Evolutionary conservation across 1,284 basidiomycete genomes (phyloP), one percentile per base, ranked within the genome.

Genomic region (Wallemia mellicola): DNA sequence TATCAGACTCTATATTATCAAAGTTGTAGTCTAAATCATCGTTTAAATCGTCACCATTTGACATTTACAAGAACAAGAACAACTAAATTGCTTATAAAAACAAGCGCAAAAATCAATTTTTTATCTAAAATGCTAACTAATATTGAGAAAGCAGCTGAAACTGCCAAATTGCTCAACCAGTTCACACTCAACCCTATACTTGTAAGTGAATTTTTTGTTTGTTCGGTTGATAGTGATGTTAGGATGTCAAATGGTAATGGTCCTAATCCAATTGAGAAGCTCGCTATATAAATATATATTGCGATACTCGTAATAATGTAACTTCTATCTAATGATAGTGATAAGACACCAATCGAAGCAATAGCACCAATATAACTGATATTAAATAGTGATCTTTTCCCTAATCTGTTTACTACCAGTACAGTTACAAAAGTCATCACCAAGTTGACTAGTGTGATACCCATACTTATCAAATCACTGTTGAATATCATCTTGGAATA

Each of bases 391-490:
- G 59, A 61, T 25, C 63, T 63, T 9, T 68, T 61, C 1, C 68
- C 67, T 0, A 68, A 32, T 14, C 65, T 64, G 14, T 62, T 59
- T 57, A 69, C 64, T 33, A 69, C 63, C 28, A 63, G 65, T 32
- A 69, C 65, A 24, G 68, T 66, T 15, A 67, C 66, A 60, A 69
- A 69, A 3, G 68, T 69, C 66, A 68, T 66, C 24, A 66, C 24
- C 25, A 64, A 65, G 60, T 69, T 69, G 27, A 62, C 58, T 5
- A 11, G 5, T 48, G 38, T 48, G 3, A 48, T 48, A 11, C 5
- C 9, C 38, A 48, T 48, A 5, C 14, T 15, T 5, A 48, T 48
- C 19, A 48, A n/a, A n/a, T 48, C 38, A 22, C 38, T 48, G 38
- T 48, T 48, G 19, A 48, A 48, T 7, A 48, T 48, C 38, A 48